Evolutionary conservation across 495 filamentous ascomycete species (phyloP), one percentile per base, ranked within the genome.

Genomic region (Hypoxylon crocopeplum): DNA sequence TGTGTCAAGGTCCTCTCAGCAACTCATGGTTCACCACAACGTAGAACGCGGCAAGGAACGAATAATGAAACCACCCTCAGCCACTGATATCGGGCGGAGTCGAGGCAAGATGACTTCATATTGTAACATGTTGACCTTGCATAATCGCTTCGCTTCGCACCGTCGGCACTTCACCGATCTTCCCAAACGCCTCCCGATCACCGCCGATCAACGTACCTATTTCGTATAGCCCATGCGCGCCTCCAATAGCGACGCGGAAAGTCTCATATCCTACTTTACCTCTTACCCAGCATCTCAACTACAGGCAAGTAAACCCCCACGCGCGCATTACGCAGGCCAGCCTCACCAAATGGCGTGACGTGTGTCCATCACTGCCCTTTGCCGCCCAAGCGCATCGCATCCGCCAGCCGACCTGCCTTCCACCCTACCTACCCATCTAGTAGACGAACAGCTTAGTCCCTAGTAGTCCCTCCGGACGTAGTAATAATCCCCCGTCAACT

Each of bases 401-500:
- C 24, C 3, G 8, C 24, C 24, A 27, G 8, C 24, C 24, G 3
- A 27, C 24, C 24, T 27, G 8, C 24, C 24, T 27, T 4, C 24
- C 24, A 4, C 3, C 24, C 8, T 37, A 37, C 4, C 13, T 13
- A 8, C 34, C 34, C 3, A 13, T 17, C 13, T 17, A 17, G 6
- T 17, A 16, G 34, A 10, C 24, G 3, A 8, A 27, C 24, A 27
- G 8, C 24, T 8, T 27, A 27, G 4, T 8, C 24, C 3, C 24
- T 27, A 41, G 17, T 34, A 59, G 25, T 54, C 48, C 11, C 57
- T 48, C 34, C 34, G 25, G 20, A 60, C 42, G 37, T 59, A 54
- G 39, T 54, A 46, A 33, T 49, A 58, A 46, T 49, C 50, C 2
- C 40, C 54, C 10, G 32, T 6, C 6, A 48, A 12, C 29, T 59